Evolutionary conservation across 192 early-diverging fungal species (phyloP).

Genomic region (Linnemannia schmuckeri): DNA sequence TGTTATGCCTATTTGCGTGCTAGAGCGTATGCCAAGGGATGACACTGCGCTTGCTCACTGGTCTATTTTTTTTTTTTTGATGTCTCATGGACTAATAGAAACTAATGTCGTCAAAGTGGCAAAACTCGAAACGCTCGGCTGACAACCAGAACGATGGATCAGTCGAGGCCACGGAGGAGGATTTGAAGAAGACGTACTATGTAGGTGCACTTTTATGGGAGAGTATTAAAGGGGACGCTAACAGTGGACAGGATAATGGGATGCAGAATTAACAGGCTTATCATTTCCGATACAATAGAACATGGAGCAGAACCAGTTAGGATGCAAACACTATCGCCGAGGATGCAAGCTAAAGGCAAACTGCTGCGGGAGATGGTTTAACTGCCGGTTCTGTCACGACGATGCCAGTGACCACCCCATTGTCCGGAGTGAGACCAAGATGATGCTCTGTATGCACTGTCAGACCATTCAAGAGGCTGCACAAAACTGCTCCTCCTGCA

Average conservation of each 20-base stretch:
- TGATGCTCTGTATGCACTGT: constrained; percentile 97
- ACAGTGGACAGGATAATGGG: neutral
- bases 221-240: no score
- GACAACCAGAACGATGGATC: constrained; percentile 21
- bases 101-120: constrained; percentile 53
- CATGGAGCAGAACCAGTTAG: constrained; percentile 66
- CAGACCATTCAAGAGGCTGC: constrained; percentile 81
- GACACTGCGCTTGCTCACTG: neutral
- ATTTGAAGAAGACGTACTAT: constrained; percentile 63
- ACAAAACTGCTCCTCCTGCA: constrained; percentile 82
- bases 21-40: neutral
- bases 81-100: constrained; percentile 25
- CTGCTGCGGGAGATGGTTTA: constrained; percentile 85
- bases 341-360: constrained; percentile 81
- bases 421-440: constrained; percentile 68
- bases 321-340: constrained; percentile 87
- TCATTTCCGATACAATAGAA: constrained; percentile 55
- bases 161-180: constrained; percentile 58
- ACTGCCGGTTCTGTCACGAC: constrained; percentile 90
- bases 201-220: constrained; percentile 31
- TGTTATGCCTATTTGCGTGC: neutral
- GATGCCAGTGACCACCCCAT: constrained; percentile 82
- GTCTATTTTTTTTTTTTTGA: neutral
- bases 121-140: constrained; percentile 3
- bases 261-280: neutral